Base-by-base conservation (phyloP, 148 eudicot genomes). In the Nepenthes gracilis region DNA sequence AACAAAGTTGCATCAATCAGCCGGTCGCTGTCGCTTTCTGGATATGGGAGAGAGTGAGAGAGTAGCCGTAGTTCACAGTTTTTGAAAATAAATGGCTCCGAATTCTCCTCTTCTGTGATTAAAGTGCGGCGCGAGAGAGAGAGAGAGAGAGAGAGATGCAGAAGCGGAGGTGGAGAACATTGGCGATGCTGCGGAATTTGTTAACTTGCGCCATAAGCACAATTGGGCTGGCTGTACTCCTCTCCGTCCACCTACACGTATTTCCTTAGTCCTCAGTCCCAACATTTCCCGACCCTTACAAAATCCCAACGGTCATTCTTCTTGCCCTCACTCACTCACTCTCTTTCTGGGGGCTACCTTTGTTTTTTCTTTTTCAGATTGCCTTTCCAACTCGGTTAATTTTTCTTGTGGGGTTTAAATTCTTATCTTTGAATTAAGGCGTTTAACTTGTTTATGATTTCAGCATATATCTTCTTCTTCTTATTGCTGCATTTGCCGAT, bases 141-240 rank as follows among this genome's bases (percentile, higher is more conserved):
- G 45, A 40, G 45, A 40, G 45, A 40, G 45, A 40, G 53, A n/a
- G 13, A 49, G 53, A n/a, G 53, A 56, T 60, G 72, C 79, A 68
- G 88, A 83, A 67, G 69, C 69, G 62, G 68, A 76, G 80, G 55
- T 70, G 83, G 83, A 71, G 58, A 49, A 80, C 74, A 36, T 15
- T 88, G 60, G 72, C 58, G 54, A 32, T 76, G 5, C 23, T 80
- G 55, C 69, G 87, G 68, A 78, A 64, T 74, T 33, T 86, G 71
- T 68, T 89, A 73, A 75, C 70, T 38, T 81, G 76, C 67, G 90
- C 85, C 58, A 78, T 86, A 47, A 73, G 84, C 23, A 55, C 70
- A 9, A 84, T 89, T n/a, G 82, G 81, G 6, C 23, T 89, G 23
- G n/a, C 78, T 60, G 80, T 90, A 38, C 72, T 89, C 33, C 69